These are phyloP conservation scores for Hippophae gyantsensis DNA, from an alignment of 306 rosid genomes.

Conservation along the genomic window DNA sequence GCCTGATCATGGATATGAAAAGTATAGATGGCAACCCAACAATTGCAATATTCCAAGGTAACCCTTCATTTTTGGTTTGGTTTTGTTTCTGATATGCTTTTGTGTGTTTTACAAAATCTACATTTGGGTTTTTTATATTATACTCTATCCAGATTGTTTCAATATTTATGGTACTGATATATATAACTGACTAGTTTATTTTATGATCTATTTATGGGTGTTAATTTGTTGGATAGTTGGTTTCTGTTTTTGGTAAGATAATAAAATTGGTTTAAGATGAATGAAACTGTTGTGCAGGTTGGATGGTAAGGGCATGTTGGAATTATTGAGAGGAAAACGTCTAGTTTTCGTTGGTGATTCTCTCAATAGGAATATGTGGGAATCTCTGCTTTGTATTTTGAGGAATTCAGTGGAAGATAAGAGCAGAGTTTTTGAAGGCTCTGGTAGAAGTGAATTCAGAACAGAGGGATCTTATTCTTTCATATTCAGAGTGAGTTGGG, in stretches of 20 bases:
- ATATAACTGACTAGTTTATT: no score
- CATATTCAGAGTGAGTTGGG: conserved; percentile 12
- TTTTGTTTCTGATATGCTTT: neutral
- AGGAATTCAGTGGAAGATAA: conserved; percentile 13
- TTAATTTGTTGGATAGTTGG: neutral
- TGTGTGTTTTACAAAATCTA: no score
- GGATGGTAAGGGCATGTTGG: conserved; percentile 14
- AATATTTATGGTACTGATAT: no score
- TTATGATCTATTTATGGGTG: neutral
- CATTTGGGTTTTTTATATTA: no score
- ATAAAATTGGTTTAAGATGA: conserved; percentile 1
- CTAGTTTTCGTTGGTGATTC: conserved; percentile 23
- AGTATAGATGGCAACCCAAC: conserved; percentile 20
- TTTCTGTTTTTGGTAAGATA: neutral
- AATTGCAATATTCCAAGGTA: conserved; percentile 20
- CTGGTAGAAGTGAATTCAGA: conserved; percentile 9
- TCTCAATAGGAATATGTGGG: conserved; percentile 24
- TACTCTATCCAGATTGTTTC: no score
- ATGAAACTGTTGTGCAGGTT: conserved; percentile 15
- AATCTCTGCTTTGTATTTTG: conserved; percentile 19
- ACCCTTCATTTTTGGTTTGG: neutral
- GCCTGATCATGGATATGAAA: conserved; percentile 15
- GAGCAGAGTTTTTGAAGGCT: conserved; percentile 17
- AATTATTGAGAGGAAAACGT: conserved; percentile 19
- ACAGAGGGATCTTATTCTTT: conserved; percentile 10